Evolutionary conservation across 495 filamentous ascomycete genomes (phyloP).

Genomic region (Podospora sp.): DNA sequence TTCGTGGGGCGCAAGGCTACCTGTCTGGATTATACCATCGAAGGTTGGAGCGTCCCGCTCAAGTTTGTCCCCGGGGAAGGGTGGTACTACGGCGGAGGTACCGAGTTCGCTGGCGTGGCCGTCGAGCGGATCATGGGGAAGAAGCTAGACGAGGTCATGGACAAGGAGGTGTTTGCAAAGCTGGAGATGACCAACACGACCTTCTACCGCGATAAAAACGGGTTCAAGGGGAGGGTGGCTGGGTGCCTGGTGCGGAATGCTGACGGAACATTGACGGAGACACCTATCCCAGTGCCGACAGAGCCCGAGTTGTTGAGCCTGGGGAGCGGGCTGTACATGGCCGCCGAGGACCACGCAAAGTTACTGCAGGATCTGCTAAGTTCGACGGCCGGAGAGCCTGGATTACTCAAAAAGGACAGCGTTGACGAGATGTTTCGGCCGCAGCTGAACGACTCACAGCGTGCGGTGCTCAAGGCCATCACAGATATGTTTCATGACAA

Average conservation of each 20-base stretch:
- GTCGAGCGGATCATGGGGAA: background rate
- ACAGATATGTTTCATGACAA: constrained; percentile 7
- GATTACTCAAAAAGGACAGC: constrained; percentile 33
- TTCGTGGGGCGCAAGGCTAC: constrained; percentile 22
- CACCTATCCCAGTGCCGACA: background rate
- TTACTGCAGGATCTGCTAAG: constrained; percentile 52
- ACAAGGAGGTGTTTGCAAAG: background rate
- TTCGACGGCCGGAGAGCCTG: constrained; percentile 4
- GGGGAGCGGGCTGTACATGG: constrained; percentile 50
- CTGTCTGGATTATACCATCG: constrained; percentile 15
- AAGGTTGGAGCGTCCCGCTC: constrained; percentile 28
- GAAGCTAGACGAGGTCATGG: background rate
- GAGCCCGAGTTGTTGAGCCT: constrained; percentile 20
- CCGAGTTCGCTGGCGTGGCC: constrained; percentile 28
- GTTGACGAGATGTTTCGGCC: constrained; percentile 56
- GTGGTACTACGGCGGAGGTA: constrained; percentile 27
- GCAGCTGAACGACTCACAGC: constrained; percentile 44
- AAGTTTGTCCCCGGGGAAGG: constrained; percentile 26
- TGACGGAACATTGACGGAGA: background rate
- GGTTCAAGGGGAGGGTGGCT: background rate
- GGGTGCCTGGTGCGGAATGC: background rate
- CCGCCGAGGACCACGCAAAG: constrained; percentile 51
- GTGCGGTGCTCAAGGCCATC: constrained; percentile 20
- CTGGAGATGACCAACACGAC: background rate
- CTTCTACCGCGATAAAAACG: background rate